Evolutionary conservation across 1,284 basidiomycete species (phyloP).

Genomic region (Ceratobasidium papillatum): DNA sequence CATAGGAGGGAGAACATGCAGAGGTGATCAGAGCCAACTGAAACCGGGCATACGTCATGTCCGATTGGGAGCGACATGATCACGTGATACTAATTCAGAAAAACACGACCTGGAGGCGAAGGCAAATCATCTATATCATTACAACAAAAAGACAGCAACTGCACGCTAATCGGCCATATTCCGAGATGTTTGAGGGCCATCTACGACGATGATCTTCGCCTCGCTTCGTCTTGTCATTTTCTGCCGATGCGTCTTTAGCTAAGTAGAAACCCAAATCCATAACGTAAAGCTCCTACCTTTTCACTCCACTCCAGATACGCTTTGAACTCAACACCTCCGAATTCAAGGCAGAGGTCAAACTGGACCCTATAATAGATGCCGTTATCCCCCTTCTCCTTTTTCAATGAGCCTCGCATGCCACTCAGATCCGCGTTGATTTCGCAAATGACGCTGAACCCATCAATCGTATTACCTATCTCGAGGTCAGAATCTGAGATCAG

Average conservation of each 20-base stretch:
- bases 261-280: too few relatives aligned
- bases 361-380: not conserved
- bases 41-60: too few relatives aligned
- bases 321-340: slow-evolving; percentile 14
- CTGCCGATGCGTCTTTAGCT: not conserved
- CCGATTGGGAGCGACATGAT: too few relatives aligned
- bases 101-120: too few relatives aligned
- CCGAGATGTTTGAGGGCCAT: not conserved
- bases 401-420: not conserved
- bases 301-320: slow-evolving; percentile 21
- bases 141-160: too few relatives aligned
- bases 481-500: not conserved
- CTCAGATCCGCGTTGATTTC: slow-evolving; percentile 9
- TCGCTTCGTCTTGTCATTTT: not conserved
- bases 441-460: slow-evolving; percentile 12
- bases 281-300: not conserved
- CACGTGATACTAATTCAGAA: too few relatives aligned
- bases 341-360: slow-evolving; percentile 14
- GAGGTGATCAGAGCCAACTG: too few relatives aligned
- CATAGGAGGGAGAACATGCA: too few relatives aligned
- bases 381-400: not conserved
- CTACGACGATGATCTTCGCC: not conserved
- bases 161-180: not conserved
- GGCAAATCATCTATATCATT: too few relatives aligned
- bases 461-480: not conserved